Evolutionary conservation across 139 green algal genomes (phyloP), one percentile per base, ranked within the genome.

Genomic region (Tetradesmus lagerheimii): DNA sequence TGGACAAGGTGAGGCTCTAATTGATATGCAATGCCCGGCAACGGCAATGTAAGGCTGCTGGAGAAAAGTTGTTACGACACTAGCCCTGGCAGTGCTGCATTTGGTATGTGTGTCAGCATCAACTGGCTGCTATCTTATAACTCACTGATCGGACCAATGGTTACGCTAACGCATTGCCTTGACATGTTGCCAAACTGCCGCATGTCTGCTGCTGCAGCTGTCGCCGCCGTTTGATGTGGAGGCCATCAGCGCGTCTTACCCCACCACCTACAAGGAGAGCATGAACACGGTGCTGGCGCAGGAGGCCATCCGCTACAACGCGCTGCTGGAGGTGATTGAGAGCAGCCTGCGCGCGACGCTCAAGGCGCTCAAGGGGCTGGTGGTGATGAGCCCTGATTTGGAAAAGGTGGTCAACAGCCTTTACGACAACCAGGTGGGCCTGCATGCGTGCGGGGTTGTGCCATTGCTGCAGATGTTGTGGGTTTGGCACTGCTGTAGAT

Each of bases 211-310:
- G 6, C 16, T 62, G 62, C 89, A 92, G 89, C 76, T 92, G n/a
- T 83, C 89, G 6, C 47, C 91, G 78, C 4, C 16, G 25, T 97
- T 97, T 92, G 95, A 97, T 81, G 82, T 97, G 75, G 96, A 97
- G 18, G 91, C 88, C 4, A 95, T 98, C 43, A 57, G 47, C 14
- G 78, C 87, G 20, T 16, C 53, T 39, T 98, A 97, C 86, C 96
- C 96, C 34, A 97, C 96, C 35, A 95, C 86, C 1, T 97, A 98
- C 94, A 82, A 95, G 75, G 94, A 98, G 94, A 94, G 86, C 89
- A 98, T 98, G 96, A 98, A 98, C 95, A 98, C 96, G 16, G 96
- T 98, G 90, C 92, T 98, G 66, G 92, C 91, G 27, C 94, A 96
- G 89, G 93, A 97, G 87, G 93, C 89, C 85, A 94, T 94, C 87